Percentiles rank a stretch among this genome's conserved stretches.
Evolutionary conservation across 2,329 filamentous ascomycete species (phyloP).

Genomic region (Daldinia eschscholtzii): DNA sequence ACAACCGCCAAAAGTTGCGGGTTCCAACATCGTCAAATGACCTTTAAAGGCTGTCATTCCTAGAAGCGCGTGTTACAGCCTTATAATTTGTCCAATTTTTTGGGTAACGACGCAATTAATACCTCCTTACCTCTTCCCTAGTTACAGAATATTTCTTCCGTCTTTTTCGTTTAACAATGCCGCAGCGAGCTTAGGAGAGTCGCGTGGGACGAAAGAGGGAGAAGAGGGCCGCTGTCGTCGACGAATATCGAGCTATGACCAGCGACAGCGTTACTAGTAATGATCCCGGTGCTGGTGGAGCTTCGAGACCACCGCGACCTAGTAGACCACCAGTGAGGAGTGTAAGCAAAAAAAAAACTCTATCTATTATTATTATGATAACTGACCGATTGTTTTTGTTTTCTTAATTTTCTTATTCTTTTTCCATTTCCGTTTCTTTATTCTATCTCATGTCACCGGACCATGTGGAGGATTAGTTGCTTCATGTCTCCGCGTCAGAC

Average conservation of each 20-base stretch:
- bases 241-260: constrained; percentile 38
- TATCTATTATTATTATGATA: constrained; percentile 13
- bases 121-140: background rate
- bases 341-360: constrained; percentile 41
- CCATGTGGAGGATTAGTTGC: background rate
- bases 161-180: constrained; percentile 35
- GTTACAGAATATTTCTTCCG: background rate
- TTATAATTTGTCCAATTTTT: background rate
- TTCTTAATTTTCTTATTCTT: constrained; percentile 10
- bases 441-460: constrained; percentile 11
- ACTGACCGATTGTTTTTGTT: constrained; percentile 5
- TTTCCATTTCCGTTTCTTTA: constrained; percentile 14
- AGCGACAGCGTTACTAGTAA: constrained; percentile 33
- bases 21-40: constrained; percentile 32
- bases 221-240: constrained; percentile 28
- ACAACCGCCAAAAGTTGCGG: background rate
- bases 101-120: background rate
- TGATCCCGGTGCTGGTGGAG: constrained; percentile 28
- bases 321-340: constrained; percentile 44
- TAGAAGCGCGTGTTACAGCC: constrained; percentile 18
- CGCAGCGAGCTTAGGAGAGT: constrained; percentile 36
- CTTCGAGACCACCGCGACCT: constrained; percentile 41
- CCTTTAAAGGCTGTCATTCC: constrained; percentile 19
- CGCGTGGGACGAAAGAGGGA: constrained; percentile 39
- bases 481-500: constrained; percentile 17